These are phyloP conservation scores for Leucosporidium scottii DNA, from an alignment of 768 basidiomycete species.

Conservation along the genomic window DNA sequence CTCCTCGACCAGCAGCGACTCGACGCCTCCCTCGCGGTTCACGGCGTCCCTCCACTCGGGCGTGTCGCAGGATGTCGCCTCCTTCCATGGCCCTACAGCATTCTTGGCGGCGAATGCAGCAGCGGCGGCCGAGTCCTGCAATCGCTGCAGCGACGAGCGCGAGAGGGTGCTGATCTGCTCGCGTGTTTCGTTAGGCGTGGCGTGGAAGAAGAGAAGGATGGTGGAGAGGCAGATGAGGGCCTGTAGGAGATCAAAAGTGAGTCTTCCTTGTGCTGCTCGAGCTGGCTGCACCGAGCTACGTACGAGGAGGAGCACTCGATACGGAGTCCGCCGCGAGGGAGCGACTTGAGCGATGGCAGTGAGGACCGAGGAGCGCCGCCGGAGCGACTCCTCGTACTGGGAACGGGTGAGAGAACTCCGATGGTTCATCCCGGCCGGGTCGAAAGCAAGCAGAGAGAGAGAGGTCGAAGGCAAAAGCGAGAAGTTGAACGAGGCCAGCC, in stretches of 20 bases:
- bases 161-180: neutral
- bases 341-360: neutral
- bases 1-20: neutral
- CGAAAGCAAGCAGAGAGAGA: too few species aligned
- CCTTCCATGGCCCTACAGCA: too few species aligned
- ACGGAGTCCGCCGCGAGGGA: neutral
- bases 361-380: neutral
- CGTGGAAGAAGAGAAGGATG: neutral
- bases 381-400: neutral
- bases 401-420: neutral
- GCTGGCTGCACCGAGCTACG: neutral
- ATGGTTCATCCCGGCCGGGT: neutral
- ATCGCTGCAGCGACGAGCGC: neutral
- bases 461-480: too few species aligned
- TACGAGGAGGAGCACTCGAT: neutral
- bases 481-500: too few species aligned
- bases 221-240: neutral
- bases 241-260: neutral
- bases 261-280: neutral
- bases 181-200: neutral
- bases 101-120: neutral
- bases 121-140: neutral
- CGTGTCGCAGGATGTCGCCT: neutral
- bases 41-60: neutral
- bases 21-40: neutral